Conservation (phyloP, 192 early-diverging fungal genomes). For the Backusella tuberculispora region DNA sequence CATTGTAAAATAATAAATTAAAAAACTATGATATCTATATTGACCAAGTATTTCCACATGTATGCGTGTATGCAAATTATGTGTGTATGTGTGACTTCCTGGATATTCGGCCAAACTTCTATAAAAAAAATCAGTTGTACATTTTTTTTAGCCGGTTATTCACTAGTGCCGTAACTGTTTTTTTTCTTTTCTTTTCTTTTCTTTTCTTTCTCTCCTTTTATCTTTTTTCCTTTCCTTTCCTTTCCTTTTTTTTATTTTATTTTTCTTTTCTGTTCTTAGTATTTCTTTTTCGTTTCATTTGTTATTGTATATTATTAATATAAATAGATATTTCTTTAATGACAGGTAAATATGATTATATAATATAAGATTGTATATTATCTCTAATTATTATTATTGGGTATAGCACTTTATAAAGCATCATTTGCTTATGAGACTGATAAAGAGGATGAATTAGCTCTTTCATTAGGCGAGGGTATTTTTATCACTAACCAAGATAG, state of each 20-base stretch:
- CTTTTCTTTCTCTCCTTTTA: neutral
- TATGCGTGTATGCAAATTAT: neutral
- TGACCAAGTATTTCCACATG: neutral
- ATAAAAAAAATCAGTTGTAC: neutral
- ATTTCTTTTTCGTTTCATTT: slow-evolving; percentile 4
- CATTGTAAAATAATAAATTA: neutral
- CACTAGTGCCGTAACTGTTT: slow-evolving; percentile 8
- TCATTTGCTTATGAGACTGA: slow-evolving; percentile 57
- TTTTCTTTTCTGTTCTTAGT: neutral
- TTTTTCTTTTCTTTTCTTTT: neutral
- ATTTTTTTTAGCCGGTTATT: neutral
- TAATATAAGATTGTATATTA: neutral
- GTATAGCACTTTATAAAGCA: slow-evolving; percentile 35
- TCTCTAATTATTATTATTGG: neutral
- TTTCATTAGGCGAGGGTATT: slow-evolving; percentile 59
- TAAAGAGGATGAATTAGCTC: slow-evolving; percentile 65
- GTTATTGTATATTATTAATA: neutral
- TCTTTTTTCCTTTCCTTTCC: neutral
- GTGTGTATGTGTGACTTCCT: neutral
- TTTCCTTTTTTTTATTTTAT: neutral
- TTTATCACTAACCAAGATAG: slow-evolving; percentile 57
- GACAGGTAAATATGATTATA: neutral
- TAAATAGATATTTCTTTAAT: neutral
- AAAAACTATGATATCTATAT: neutral
- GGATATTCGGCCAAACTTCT: neutral